These are phyloP conservation scores for Magnolia changhungtana DNA, from an alignment of 164 flowering plant genomes.

Conservation along the genomic window DNA sequence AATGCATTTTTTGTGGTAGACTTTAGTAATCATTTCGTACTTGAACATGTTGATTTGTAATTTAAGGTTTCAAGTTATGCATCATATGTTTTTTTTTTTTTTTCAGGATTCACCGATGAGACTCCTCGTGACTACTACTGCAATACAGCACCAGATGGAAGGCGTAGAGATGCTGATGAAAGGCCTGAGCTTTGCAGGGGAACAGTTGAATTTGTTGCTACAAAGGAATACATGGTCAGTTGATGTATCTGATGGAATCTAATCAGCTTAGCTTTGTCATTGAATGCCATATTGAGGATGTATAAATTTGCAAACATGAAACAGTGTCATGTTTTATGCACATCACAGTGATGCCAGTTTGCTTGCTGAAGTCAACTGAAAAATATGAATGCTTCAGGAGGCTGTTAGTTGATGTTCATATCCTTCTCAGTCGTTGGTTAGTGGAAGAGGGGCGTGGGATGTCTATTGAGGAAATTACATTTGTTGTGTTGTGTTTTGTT, in stretches of 20 bases:
- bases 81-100: slow-evolving; percentile 5
- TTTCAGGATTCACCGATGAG: slow-evolving; percentile 86
- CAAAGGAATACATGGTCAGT: slow-evolving; percentile 92
- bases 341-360: too few species aligned
- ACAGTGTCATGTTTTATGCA: not conserved
- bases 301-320: not conserved
- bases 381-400: not conserved
- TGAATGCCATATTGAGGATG: not conserved
- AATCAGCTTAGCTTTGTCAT: not conserved
- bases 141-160: slow-evolving; percentile 97
- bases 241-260: not conserved
- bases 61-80: not conserved
- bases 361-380: too few species aligned
- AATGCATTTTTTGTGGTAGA: not conserved
- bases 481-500: not conserved
- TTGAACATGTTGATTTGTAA: too few species aligned
- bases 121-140: slow-evolving; percentile 98
- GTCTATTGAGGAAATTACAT: not conserved
- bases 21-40: not conserved
- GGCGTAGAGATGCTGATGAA: slow-evolving; percentile 99
- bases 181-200: slow-evolving; percentile 97
- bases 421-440: not conserved
- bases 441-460: not conserved
- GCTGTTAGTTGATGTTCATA: not conserved
- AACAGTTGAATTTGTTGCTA: slow-evolving; percentile 97